Conservation (phyloP, 176 grass and related monocot species). For the Oryza longistaminata region DNA sequence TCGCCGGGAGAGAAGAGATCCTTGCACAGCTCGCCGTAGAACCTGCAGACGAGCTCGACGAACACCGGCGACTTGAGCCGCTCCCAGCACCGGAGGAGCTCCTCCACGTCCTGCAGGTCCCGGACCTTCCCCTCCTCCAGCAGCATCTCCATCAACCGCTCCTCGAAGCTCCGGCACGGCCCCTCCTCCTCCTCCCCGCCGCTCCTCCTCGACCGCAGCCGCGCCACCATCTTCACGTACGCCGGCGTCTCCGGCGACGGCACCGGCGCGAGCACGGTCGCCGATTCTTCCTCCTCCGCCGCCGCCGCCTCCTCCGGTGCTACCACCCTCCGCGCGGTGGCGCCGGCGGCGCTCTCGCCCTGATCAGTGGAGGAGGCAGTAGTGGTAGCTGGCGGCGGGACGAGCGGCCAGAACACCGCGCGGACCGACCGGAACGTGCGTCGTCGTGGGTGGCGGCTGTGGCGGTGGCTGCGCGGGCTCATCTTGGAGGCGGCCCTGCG, state of each 20-base stretch:
- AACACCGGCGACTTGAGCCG: constrained; percentile 72
- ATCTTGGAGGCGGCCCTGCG: constrained; percentile 46
- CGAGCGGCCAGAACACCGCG: constrained; percentile 56
- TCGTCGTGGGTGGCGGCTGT: background rate
- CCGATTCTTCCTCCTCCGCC: background rate
- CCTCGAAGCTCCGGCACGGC: constrained; percentile 70
- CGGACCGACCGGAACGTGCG: constrained; percentile 35
- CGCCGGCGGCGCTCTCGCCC: background rate
- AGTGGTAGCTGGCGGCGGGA: background rate
- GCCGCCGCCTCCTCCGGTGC: background rate
- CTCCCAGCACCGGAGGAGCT: constrained; percentile 69
- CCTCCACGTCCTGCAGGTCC: constrained; percentile 75
- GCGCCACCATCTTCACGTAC: constrained; percentile 55
- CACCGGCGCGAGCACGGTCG: constrained; percentile 19
- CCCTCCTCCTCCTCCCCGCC: background rate
- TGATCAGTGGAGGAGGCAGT: background rate
- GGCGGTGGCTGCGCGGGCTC: constrained; percentile 36
- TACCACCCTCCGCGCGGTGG: background rate
- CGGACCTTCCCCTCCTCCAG: constrained; percentile 62
- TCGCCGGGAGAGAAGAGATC: constrained; percentile 46
- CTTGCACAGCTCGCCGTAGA: constrained; percentile 71
- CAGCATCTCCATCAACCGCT: constrained; percentile 64
- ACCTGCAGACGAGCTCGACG: constrained; percentile 62
- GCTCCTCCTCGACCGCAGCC: constrained; percentile 39
- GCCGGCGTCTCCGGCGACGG: constrained; percentile 58